Evolutionary conservation across 225 moss, liverwort and hornwort species (phyloP), one percentile per base, ranked within the genome.

Genomic region (Marchantia polymorpha): DNA sequence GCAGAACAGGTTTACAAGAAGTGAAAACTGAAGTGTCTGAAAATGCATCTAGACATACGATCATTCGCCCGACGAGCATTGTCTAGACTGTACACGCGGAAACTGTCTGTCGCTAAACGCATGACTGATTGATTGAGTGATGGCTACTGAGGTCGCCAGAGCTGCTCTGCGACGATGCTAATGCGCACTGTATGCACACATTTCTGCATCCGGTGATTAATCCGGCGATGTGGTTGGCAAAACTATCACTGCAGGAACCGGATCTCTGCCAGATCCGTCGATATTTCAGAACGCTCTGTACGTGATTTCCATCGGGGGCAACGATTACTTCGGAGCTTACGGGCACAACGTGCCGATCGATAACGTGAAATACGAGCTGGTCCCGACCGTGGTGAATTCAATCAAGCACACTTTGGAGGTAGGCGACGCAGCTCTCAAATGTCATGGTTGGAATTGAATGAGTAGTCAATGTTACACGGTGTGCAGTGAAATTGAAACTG

Each of bases 391-490:
- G 9, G 52, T 54, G 20, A 16, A 26, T 52, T 52, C 52, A n/a
- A 75, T 75, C 74, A 75, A 20, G 55, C 52, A 75, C 49, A 55
- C 27, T 23, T 15, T 75, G 53, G 52, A 75, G 74, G 13, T 55
- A 75, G 49, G 71, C 58, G 3, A 16, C 17, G 19, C 5, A 39
- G 39, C 39, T 39, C 39, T 2, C 39, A 39, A 39, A 39, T 39
- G 39, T 2, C 2, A 39, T 39, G 39, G 2, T 39, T 39, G 2
- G 39, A 39, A 39, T 39, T 39, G 39, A 39, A 39, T 39, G 39
- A 39, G 39, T 39, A 5, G 3, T 39, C 39, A 5, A 39, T 5
- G 39, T 39, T 39, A 39, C 39, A 39, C 39, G 39, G 39, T 39
- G 39, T 39, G 39, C 39, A 39, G 39, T 39, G 39, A 39, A 39